Percentiles rank a stretch among this genome's conserved stretches.
phyloP scores from a whole-genome alignment of 352 stramenopile species.

The Halophytophthora batemanensis region DNA sequence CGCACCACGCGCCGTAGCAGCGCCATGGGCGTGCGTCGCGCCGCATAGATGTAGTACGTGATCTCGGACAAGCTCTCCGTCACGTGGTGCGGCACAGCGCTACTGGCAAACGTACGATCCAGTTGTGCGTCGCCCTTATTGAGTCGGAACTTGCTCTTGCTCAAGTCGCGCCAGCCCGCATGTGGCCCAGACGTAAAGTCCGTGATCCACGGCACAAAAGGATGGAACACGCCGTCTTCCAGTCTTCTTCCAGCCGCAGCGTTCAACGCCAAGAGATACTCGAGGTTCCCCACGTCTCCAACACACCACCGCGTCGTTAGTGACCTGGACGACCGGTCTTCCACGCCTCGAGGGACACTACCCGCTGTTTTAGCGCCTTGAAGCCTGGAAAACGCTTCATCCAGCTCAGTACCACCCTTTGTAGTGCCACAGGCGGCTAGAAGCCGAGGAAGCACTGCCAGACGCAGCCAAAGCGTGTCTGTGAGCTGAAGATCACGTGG shows the following conservation, averaged over 20 bases:
- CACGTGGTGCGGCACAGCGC: conserved; percentile 90
- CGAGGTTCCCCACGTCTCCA: conserved; percentile 89
- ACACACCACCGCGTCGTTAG: conserved; percentile 88
- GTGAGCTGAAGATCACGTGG: conserved; percentile 44
- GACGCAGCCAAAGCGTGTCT: conserved; percentile 46
- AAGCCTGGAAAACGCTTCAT: neutral
- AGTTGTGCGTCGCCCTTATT: conserved; percentile 94
- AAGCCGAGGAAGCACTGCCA: conserved; percentile 35
- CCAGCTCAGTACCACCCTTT: neutral
- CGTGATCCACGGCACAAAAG: conserved; percentile 95
- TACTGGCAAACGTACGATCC: conserved; percentile 88
- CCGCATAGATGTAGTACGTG: conserved; percentile 96
- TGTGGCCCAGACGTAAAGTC: conserved; percentile 69
- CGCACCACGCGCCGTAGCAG: conserved; percentile 87
- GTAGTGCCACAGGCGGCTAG: conserved; percentile 7
- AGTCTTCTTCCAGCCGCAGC: conserved; percentile 80
- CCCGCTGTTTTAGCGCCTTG: neutral
- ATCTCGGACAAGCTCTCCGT: conserved; percentile 94
- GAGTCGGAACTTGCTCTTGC: conserved; percentile 93
- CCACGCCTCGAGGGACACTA: conserved; percentile 13
- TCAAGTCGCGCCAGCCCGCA: conserved; percentile 85
- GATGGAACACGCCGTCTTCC: conserved; percentile 83
- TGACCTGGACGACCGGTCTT: conserved; percentile 24
- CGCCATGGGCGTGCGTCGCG: conserved; percentile 84
- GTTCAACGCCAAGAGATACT: conserved; percentile 94